Base-by-base conservation (phyloP, 2,329 filamentous ascomycete species). In the Drechslerella coelobrocha region DNA sequence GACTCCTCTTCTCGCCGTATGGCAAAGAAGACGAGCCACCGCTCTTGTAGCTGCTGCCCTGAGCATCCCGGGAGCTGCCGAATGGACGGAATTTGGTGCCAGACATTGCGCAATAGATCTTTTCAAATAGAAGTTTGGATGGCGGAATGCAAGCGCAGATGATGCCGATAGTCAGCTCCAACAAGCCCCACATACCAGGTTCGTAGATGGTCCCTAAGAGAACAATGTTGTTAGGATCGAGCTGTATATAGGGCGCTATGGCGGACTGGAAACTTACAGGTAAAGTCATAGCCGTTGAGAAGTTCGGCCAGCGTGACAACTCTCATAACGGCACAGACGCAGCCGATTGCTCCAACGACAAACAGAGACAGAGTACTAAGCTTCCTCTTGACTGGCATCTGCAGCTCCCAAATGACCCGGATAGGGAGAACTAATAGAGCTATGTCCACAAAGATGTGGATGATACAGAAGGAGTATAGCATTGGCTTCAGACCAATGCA, bases 391-490 rank as follows among this genome's bases (percentile, higher is more conserved):
- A 63, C 27, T 10, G 66, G 66, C 59, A 72, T 65, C 24, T 72
- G 59, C n/a, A 72, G 61, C n/a, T 72, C 59, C 66, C 66, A 72
- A 27, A 63, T 72, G 12, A 72, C 66, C n/a, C 55, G 63, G 37
- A 72, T 63, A 8, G 66, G 66, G 12, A 72, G 26, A 29, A 69
- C 50, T 17, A 72, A 48, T 4, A 72, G 47, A 8, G 61, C 17
- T 17, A 72, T 43, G 43, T 72, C 66, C 26, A 72, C 48, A 31
- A 72, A 63, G 41, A 72, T 65, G 21, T 72, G 66, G n/a, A 65
- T 65, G 21, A 72, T 72, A 21, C 66, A 60, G n/a, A 72, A 72
- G n/a, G 66, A 59, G 29, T 72, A 72, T 9, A 72, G 55, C 66
- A 72, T 63, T 0, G 59, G 26, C 54, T 65, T 65, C 8, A 72